Evolutionary conservation across 2,329 filamentous ascomycete species (phyloP), one percentile per base, ranked within the genome.

Genomic region (Nannizziopsis barbatae): DNA sequence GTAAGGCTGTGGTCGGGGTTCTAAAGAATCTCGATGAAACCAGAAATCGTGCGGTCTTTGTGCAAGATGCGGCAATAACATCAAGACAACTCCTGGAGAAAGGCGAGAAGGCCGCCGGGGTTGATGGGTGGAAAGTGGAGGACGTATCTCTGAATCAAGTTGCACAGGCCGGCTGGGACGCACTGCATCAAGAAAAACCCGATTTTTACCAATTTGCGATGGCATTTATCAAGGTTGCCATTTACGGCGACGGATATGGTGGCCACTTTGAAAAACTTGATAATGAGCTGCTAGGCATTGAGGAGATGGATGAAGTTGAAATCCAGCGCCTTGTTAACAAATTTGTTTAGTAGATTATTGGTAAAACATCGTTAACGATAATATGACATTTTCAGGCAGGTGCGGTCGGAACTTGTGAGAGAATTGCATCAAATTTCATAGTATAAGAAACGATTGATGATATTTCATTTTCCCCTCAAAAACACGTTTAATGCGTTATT

Each of bases 11-110:
- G 0, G 69, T 71, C 0, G 72, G 70, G 0, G 62, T 78, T 1
- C 59, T 80, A 1, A 50, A 56, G 6, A 65, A 77, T 44, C 71
- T 67, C 0, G 68, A 73, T 1, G 70, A 75, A 57, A 80, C 77
- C 0, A 71, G 69, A 59, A 79, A 81, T 57, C 65, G 69, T 2
- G 50, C 58, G 2, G 64, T 80, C 2, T 68, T 66, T 50, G 60
- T 76, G n/a, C 59, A 72, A 5, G 68, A 71, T 20, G 60, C 68
- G 8, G 60, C 65, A 3, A 60, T 69, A 12, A 69, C 71, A 0
- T 75, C 77, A 58, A 66, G 66, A 12, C 45, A 65, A 41, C 50
- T 72, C 0, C 39, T 68, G 1, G 60, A 56, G 0, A 52, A 62
- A 12, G 60, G 53, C 10, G 60, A 69, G 58, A 65, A 64, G 48